Evolutionary conservation across 164 flowering plant genomes (phyloP).

Genomic region (Vitis rotundifolia): DNA sequence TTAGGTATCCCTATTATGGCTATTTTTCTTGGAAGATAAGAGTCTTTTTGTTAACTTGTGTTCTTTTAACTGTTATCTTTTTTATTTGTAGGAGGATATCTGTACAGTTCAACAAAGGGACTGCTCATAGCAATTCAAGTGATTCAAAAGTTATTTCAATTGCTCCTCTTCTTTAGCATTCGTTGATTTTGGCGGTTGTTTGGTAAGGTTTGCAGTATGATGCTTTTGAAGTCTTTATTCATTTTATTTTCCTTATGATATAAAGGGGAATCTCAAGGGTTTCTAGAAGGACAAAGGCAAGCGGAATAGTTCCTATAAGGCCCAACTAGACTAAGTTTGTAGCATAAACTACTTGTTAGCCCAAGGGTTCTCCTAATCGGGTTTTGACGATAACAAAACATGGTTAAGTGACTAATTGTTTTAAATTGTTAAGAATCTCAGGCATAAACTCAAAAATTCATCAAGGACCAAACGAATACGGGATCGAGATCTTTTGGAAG

Average conservation of each 20-base stretch:
- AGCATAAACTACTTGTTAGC: neutral
- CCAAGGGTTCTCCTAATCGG: too few relatives aligned
- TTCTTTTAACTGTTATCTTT: neutral
- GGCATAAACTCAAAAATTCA: too few relatives aligned
- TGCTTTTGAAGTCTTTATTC: neutral
- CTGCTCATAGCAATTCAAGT: conserved; percentile 9
- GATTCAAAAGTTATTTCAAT: conserved; percentile 24
- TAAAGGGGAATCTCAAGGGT: conserved; percentile 34
- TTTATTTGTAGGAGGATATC: conserved; percentile 25
- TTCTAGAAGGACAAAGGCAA: conserved; percentile 34
- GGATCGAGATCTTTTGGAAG: too few relatives aligned
- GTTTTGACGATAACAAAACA: too few relatives aligned
- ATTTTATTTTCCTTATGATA: neutral
- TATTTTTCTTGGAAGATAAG: neutral
- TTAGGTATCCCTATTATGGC: too few relatives aligned
- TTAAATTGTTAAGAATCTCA: too few relatives aligned
- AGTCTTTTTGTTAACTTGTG: neutral
- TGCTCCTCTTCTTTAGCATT: neutral
- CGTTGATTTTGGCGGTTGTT: neutral
- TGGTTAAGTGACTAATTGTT: too few relatives aligned
- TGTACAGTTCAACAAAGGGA: conserved; percentile 14
- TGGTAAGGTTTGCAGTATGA: neutral
- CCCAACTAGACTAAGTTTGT: neutral
- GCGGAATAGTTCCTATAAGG: conserved; percentile 35
- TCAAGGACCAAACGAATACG: too few relatives aligned